A percentile compares a stretch with the other conserved stretches of the same genome.
Conservation (phyloP, 768 basidiomycete genomes). For the Tylopilus felleus region DNA sequence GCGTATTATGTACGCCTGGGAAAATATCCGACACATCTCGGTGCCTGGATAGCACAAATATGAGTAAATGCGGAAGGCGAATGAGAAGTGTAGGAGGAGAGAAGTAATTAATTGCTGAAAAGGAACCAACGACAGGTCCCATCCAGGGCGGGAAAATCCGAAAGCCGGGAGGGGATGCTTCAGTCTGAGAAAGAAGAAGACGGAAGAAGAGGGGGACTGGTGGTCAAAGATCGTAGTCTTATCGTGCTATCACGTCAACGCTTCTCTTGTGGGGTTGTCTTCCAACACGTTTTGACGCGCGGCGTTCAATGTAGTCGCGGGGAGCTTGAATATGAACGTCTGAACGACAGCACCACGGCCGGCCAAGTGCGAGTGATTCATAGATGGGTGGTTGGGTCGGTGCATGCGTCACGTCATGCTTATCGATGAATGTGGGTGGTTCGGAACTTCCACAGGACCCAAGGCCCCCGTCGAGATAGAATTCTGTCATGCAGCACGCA, state of each 20-base stretch:
- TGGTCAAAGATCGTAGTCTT: background rate
- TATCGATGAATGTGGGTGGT: constrained; percentile 4
- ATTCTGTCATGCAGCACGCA: constrained; percentile 4
- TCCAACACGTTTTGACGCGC: background rate
- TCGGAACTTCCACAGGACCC: constrained; percentile 7
- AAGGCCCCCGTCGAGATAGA: constrained; percentile 9
- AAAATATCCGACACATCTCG: constrained; percentile 5
- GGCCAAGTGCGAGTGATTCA: background rate
- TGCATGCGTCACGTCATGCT: background rate
- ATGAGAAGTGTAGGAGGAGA: background rate
- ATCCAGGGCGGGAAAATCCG: constrained; percentile 1
- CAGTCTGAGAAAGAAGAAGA: constrained; percentile 2
- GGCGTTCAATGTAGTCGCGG: constrained; percentile 4
- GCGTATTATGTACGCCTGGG: constrained; percentile 1
- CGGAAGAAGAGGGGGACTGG: no score
- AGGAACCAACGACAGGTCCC: background rate
- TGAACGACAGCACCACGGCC: background rate
- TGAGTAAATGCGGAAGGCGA: constrained; percentile 7
- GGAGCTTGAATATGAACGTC: background rate
- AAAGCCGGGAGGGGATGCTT: background rate
- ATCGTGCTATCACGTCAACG: background rate
- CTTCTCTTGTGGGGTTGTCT: background rate
- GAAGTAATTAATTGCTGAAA: constrained; percentile 1
- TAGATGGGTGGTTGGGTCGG: background rate
- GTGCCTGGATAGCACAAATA: constrained; percentile 16